Percentiles rank a stretch among this genome's conserved stretches.
Conservation (phyloP, 2,329 filamentous ascomycete species). For the Biscogniauxia mediterranea region DNA sequence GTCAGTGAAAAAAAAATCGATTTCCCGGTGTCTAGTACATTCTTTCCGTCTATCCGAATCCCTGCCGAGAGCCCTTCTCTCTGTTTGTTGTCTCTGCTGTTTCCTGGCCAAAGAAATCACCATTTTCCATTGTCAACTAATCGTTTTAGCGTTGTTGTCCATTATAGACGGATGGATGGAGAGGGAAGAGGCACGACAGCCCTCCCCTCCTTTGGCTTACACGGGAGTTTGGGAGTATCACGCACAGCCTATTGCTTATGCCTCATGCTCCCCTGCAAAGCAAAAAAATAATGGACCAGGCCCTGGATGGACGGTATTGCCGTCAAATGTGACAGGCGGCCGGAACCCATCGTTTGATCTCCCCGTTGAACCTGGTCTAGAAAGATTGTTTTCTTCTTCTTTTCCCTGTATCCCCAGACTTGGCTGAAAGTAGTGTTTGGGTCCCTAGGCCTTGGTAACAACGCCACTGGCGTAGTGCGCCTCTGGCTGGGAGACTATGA, state of each 20-base stretch:
- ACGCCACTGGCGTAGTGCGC: constrained; percentile 24
- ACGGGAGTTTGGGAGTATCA: neutral
- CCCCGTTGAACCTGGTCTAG: constrained; percentile 1
- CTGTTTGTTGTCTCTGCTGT: constrained; percentile 15
- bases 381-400: constrained; percentile 9
- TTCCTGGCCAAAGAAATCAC: constrained; percentile 1
- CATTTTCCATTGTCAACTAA: neutral
- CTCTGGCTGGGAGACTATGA: constrained; percentile 24
- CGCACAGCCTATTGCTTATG: neutral
- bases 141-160: neutral
- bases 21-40: constrained; percentile 20
- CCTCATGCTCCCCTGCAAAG: neutral
- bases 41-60: constrained; percentile 26
- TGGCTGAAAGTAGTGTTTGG: constrained; percentile 16
- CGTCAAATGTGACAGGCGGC: constrained; percentile 8
- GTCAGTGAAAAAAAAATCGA: constrained; percentile 16
- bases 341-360: constrained; percentile 23
- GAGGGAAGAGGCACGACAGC: neutral
- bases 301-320: neutral
- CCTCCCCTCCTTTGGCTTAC: neutral
- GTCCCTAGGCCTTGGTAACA: constrained; percentile 26
- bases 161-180: neutral
- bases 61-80: constrained; percentile 12
- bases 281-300: neutral
- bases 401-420: constrained; percentile 2